Evolutionary conservation across 805 yeast species (phyloP).

Genomic region (Candida stauntonica): DNA sequence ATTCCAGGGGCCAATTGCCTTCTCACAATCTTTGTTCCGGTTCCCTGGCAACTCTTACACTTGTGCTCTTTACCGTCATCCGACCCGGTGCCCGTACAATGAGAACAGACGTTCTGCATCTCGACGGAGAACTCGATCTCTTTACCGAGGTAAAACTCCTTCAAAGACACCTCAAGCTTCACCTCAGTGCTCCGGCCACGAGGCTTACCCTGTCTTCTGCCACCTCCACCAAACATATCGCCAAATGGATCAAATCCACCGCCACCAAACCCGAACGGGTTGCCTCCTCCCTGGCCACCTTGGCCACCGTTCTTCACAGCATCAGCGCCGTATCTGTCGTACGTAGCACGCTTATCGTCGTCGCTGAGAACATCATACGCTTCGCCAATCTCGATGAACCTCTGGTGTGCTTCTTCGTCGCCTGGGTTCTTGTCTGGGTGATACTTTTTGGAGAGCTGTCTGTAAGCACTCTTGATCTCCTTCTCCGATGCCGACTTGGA

Average conservation of each 20-base stretch:
- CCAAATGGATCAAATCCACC: constrained; percentile 49
- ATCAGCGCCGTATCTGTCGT: constrained; percentile 75
- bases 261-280: no score
- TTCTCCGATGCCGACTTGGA: constrained; percentile 64
- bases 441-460: constrained; percentile 74
- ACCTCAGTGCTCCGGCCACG: constrained; percentile 63
- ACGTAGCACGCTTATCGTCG: constrained; percentile 59
- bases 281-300: constrained; percentile 42
- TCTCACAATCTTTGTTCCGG: constrained; percentile 60
- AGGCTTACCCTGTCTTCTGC: constrained; percentile 37
- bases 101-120: constrained; percentile 70
- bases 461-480: constrained; percentile 81
- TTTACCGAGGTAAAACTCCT: constrained; percentile 69
- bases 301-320: constrained; percentile 60
- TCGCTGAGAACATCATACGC: constrained; percentile 86
- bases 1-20: constrained; percentile 86
- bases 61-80: constrained; percentile 65
- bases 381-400: constrained; percentile 86
- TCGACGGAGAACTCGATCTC: constrained; percentile 55
- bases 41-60: constrained; percentile 72
- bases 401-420: constrained; percentile 76
- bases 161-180: constrained; percentile 49
- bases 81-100: constrained; percentile 83
- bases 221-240: constrained; percentile 48
- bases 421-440: constrained; percentile 95